Percentiles rank a stretch among this genome's conserved stretches.
Evolutionary conservation across 139 green algal genomes (phyloP).

Genomic region (Volvox reticuliferus): DNA sequence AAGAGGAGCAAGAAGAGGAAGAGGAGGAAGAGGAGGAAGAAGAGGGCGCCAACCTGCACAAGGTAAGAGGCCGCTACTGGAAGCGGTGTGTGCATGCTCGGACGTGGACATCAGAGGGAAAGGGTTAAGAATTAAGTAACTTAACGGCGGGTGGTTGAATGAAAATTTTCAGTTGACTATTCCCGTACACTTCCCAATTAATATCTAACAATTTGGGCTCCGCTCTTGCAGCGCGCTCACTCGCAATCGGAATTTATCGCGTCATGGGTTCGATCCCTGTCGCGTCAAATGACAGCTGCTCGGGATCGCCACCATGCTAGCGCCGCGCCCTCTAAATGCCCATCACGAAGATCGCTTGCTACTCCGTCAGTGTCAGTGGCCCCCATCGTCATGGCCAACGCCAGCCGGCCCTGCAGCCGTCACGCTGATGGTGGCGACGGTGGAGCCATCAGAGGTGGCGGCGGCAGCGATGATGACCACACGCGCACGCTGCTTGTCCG

Average conservation of each 20-base stretch:
- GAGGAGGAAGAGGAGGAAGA: no score
- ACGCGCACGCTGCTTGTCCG: background rate
- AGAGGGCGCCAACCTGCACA: background rate
- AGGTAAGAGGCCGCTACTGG: background rate
- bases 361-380: background rate
- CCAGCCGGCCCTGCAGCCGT: background rate
- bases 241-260: slow-evolving; percentile 38
- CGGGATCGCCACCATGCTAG: background rate
- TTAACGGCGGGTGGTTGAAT: no score
- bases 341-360: background rate
- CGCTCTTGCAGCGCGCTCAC: background rate
- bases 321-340: background rate
- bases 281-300: slow-evolving; percentile 13
- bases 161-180: no score
- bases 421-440: no score
- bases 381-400: background rate
- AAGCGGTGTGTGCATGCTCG: no score
- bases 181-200: no score
- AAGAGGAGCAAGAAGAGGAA: no score
- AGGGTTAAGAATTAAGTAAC: no score
- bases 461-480: background rate
- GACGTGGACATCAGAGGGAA: no score
- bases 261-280: slow-evolving; percentile 35
- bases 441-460: no score
- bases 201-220: no score